A percentile compares a stretch with the other conserved stretches of the same genome.
Evolutionary conservation across 2,329 filamentous ascomycete genomes (phyloP).

Genomic region (Hirsutella rhossiliensis): DNA sequence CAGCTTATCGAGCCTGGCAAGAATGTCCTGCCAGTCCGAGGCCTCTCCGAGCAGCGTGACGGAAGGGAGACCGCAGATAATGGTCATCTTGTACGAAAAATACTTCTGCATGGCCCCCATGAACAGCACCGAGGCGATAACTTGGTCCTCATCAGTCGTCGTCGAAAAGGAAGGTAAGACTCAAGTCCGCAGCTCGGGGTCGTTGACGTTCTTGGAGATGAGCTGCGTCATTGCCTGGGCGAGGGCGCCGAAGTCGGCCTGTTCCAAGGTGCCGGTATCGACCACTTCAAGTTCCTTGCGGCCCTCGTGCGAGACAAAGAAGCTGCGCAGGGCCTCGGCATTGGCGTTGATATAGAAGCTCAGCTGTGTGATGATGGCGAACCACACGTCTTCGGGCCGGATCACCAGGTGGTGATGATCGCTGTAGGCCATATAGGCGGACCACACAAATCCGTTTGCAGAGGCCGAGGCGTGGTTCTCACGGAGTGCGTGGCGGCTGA

Average conservation of each 20-base stretch:
- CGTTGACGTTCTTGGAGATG: neutral
- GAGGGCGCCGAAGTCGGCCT: neutral
- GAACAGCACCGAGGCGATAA: neutral
- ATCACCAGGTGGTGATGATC: slow-evolving; percentile 9
- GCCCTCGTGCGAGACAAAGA: slow-evolving; percentile 6
- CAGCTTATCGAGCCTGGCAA: neutral
- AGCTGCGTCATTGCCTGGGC: neutral
- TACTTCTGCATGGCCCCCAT: neutral
- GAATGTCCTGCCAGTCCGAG: neutral
- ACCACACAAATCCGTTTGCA: no score
- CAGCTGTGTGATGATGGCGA: slow-evolving; percentile 14
- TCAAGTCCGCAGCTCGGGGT: neutral
- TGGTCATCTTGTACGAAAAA: neutral
- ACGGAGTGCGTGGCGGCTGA: no score
- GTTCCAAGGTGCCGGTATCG: neutral
- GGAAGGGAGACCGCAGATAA: neutral
- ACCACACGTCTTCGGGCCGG: slow-evolving; percentile 14
- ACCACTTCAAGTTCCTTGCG: neutral
- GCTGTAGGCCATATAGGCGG: neutral
- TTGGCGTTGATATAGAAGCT: slow-evolving; percentile 8
- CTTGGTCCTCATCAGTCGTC: neutral
- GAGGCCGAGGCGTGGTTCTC: no score
- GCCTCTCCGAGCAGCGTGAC: neutral
- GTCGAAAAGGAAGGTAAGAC: neutral
- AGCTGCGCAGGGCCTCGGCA: slow-evolving; percentile 4